Evolutionary conservation across 164 flowering plant genomes (phyloP).

Genomic region (Litsea cubeba): DNA sequence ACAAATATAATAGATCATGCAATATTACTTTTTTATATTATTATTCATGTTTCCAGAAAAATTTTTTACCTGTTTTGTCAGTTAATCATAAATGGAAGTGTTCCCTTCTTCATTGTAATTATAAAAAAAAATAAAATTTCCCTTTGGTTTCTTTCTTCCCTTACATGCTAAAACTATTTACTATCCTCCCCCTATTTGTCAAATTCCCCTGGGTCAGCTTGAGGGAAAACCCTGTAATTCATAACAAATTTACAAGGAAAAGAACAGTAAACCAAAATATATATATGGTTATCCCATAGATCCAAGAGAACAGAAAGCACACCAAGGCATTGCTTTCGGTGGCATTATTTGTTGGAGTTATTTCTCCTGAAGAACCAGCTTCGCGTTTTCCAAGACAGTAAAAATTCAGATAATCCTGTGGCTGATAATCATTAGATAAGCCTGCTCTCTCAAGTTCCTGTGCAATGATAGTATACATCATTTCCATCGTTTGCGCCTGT

Average conservation of each 20-base stretch:
- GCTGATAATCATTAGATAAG: slow-evolving; percentile 35
- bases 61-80: no score
- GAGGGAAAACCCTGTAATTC: background rate
- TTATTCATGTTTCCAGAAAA: background rate
- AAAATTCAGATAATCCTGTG: slow-evolving; percentile 63
- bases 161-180: no score
- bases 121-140: background rate
- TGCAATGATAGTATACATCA: slow-evolving; percentile 61
- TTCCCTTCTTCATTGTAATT: background rate
- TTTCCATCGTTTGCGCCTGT: slow-evolving; percentile 67
- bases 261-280: background rate
- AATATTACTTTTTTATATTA: no score
- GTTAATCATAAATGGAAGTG: background rate
- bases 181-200: background rate
- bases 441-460: slow-evolving; percentile 44
- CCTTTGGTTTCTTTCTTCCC: background rate
- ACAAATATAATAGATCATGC: no score
- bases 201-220: background rate
- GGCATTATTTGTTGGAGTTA: slow-evolving; percentile 17
- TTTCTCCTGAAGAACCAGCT: slow-evolving; percentile 17
- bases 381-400: slow-evolving; percentile 68
- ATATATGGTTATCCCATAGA: background rate
- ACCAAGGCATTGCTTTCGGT: slow-evolving; percentile 38
- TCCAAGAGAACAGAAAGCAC: slow-evolving; percentile 4
- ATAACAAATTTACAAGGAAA: background rate